Base-by-base conservation (phyloP, 306 rosid species). In the Neltuma alba region DNA sequence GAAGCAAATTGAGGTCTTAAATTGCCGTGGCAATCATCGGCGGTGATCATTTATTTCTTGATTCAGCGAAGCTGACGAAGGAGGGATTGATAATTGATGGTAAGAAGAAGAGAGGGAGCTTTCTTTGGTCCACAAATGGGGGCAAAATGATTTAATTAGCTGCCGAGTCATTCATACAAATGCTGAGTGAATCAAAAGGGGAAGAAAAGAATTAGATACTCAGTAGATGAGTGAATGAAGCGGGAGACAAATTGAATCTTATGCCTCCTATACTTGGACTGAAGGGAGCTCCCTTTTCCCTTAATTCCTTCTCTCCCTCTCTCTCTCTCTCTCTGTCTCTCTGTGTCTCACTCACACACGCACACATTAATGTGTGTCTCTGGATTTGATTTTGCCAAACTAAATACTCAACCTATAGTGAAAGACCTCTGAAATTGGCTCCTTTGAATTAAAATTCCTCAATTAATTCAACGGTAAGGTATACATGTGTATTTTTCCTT, bases 121-220 rank as follows among this genome's bases (percentile, higher is more conserved):
- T 89, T 92, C 96, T 90, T 94, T 83, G 18, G 97, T 92, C 94
- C 98, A 94, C 80, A 86, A 86, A 89, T 82, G 85, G 92, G 30
- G 82, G 40, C 52, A 20, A 2, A 76, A 76, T 74, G 96, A 79
- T 90, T 94, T 60, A 94, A 90, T 87, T 90, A 89, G 92, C 98
- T 94, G 96, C 97, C 78, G 98, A 90, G 86, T 94, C 98, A 94
- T 94, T 92, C 94, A 92, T 92, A 88, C 98, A 94, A 88, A 90
- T 92, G 72, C 89, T 92, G 91, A 57, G 92, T 92, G 91, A 50
- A 90, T 85, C 37, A 5, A 52, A 45, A 20, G 52, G 28, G 13
- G 18, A 36, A 6, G 25, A 33, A 61, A 14, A 28, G 38, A 61
- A 33, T 13, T 61, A 28, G 38, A 61, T 57, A 74, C 91, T 83